Evolutionary conservation across 164 flowering plant species (phyloP).

Genomic region (Magnolia changhungtana): DNA sequence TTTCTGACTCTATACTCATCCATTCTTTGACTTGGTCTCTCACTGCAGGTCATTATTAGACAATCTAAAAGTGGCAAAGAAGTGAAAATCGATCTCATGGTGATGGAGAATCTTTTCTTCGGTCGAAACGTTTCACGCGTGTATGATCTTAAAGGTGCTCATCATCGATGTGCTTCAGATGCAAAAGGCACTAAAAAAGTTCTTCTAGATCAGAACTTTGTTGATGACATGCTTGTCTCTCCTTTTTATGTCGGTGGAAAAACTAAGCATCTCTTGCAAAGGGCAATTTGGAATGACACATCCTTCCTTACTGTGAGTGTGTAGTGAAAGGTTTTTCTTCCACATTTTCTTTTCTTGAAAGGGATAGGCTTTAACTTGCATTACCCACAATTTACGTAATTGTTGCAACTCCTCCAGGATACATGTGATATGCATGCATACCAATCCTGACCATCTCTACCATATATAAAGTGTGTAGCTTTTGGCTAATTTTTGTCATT

Average conservation of each 20-base stretch:
- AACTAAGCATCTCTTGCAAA: conserved; percentile 59
- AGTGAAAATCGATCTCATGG: conserved; percentile 71
- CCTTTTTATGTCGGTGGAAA: conserved; percentile 69
- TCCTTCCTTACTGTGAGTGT: conserved; percentile 80
- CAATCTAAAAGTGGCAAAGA: conserved; percentile 72
- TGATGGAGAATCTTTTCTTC: conserved; percentile 88
- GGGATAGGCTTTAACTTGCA: not conserved
- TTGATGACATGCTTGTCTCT: conserved; percentile 70
- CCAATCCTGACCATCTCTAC: no score
- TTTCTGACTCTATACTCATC: not conserved
- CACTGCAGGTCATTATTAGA: conserved; percentile 57
- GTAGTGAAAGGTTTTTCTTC: not conserved
- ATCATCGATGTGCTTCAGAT: conserved; percentile 58
- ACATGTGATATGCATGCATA: not conserved
- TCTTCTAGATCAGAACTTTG: conserved; percentile 87
- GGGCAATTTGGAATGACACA: conserved; percentile 96
- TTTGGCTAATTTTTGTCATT: no score
- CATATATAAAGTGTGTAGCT: no score
- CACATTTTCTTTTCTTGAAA: not conserved
- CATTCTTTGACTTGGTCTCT: not conserved
- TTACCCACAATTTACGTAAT: not conserved
- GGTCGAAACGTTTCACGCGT: conserved; percentile 59
- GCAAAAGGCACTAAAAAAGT: conserved; percentile 33
- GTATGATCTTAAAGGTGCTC: conserved; percentile 95
- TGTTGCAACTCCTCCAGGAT: not conserved